Percentiles rank a stretch among this genome's conserved stretches.
Conservation (phyloP, 164 flowering plant genomes). For the Protea cynaroides region DNA sequence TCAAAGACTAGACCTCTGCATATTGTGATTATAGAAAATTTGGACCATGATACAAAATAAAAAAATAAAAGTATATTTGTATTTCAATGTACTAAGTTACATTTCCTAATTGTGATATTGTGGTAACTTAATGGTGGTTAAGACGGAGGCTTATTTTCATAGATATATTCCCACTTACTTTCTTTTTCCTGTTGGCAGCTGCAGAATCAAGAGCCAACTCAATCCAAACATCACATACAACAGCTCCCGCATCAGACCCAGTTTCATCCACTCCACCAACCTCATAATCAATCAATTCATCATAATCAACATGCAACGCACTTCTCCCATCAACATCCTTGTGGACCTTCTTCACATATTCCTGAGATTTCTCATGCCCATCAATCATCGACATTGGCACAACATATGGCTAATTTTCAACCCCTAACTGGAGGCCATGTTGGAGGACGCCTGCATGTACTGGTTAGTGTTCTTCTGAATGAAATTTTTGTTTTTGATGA, state of each 20-base stretch:
- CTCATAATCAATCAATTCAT: slow-evolving; percentile 53
- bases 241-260: slow-evolving; percentile 57
- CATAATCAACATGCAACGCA: slow-evolving; percentile 53
- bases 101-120: not conserved
- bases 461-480: slow-evolving; percentile 40
- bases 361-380: slow-evolving; percentile 59
- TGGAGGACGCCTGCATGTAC: slow-evolving; percentile 65
- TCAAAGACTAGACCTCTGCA: too few relatives aligned
- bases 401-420: slow-evolving; percentile 70
- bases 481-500: too few relatives aligned
- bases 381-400: slow-evolving; percentile 53
- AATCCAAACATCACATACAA: slow-evolving; percentile 64
- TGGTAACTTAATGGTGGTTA: not conserved
- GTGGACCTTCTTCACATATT: slow-evolving; percentile 50
- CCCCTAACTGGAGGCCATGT: slow-evolving; percentile 62
- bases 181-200: slow-evolving; percentile 28
- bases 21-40: too few relatives aligned
- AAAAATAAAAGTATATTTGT: too few relatives aligned
- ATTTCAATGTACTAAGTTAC: not conserved
- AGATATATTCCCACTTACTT: not conserved
- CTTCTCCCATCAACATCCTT: slow-evolving; percentile 49
- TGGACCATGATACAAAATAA: too few relatives aligned
- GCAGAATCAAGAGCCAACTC: slow-evolving; percentile 52
- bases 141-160: not conserved
- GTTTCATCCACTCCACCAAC: slow-evolving; percentile 63